These are phyloP conservation scores for Stephania japonica DNA, from an alignment of 164 flowering plant genomes.

Conservation along the genomic window DNA sequence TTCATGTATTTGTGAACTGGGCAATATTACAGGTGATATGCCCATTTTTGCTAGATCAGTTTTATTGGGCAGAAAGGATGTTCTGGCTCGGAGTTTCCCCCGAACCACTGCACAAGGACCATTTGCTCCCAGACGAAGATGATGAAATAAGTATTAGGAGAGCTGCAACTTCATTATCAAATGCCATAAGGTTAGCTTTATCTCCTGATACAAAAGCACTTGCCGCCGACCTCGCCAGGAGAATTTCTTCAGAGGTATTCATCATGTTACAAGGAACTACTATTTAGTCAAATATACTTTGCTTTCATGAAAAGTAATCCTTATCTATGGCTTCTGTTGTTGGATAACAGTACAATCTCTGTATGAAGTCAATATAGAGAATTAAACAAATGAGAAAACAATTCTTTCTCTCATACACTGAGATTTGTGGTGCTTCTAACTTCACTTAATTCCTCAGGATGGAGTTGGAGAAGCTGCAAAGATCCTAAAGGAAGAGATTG, in stretches of 20 bases:
- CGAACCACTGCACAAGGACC: constrained; percentile 50
- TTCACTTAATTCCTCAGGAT: constrained; percentile 35
- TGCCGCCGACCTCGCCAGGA: constrained; percentile 53
- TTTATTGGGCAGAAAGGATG: constrained; percentile 98
- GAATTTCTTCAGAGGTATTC: constrained; percentile 61
- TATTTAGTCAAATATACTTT: neutral
- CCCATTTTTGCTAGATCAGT: constrained; percentile 90
- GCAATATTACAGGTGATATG: constrained; percentile 52
- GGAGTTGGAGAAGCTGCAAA: constrained; percentile 61
- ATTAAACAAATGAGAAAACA: too few relatives aligned
- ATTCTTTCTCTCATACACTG: too few relatives aligned
- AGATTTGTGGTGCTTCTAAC: neutral
- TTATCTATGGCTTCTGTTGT: too few relatives aligned
- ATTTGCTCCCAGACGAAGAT: constrained; percentile 55
- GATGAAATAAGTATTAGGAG: constrained; percentile 36
- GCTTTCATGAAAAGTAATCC: neutral
- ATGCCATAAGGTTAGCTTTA: constrained; percentile 47
- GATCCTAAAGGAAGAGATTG: constrained; percentile 45
- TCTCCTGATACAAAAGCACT: constrained; percentile 47
- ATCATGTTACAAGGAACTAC: neutral
- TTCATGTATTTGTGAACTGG: neutral
- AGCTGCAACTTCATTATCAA: constrained; percentile 46
- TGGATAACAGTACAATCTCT: too few relatives aligned
- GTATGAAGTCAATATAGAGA: too few relatives aligned
- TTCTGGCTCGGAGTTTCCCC: constrained; percentile 95